These are phyloP conservation scores for Pseudotsuga menziesii DNA, from an alignment of 75 land plant genomes.

Conservation along the genomic window DNA sequence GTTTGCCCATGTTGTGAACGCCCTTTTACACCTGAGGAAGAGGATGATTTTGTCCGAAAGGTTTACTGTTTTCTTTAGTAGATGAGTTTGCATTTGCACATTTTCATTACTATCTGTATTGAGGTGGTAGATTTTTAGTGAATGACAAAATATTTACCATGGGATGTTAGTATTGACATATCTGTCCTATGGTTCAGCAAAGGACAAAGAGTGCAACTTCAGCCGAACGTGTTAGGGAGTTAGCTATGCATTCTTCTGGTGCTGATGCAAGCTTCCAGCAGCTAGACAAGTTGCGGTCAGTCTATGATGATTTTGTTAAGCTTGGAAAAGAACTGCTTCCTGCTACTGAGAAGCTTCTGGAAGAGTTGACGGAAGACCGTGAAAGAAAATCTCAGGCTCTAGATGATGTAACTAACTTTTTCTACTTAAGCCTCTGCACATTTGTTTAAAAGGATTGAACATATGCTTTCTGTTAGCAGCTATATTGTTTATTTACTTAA, in stretches of 20 bases:
- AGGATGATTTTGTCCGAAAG: conserved; percentile 93
- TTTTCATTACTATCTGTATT: neutral
- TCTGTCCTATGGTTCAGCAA: conserved; percentile 58
- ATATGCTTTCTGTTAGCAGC: neutral
- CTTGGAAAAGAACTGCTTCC: conserved; percentile 73
- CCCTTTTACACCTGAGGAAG: conserved; percentile 83
- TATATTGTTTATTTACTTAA: neutral
- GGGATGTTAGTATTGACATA: neutral
- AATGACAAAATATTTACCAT: neutral
- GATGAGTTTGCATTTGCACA: neutral
- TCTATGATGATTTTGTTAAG: conserved; percentile 90
- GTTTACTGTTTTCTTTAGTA: conserved; percentile 21
- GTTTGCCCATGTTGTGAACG: conserved; percentile 98
- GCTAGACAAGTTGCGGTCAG: conserved; percentile 80
- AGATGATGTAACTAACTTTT: conserved; percentile 67
- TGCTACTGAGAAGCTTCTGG: conserved; percentile 47
- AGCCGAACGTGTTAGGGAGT: conserved; percentile 67
- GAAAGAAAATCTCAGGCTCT: conserved; percentile 61
- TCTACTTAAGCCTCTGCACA: conserved; percentile 5
- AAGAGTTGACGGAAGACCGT: conserved; percentile 54
- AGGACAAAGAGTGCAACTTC: conserved; percentile 70
- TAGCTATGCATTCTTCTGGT: conserved; percentile 46
- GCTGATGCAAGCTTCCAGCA: conserved; percentile 82
- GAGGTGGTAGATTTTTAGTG: too few species aligned
- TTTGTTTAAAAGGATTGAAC: neutral